Evolutionary conservation across 2,329 filamentous ascomycete species (phyloP).

Genomic region (Thelonectria rubi): DNA sequence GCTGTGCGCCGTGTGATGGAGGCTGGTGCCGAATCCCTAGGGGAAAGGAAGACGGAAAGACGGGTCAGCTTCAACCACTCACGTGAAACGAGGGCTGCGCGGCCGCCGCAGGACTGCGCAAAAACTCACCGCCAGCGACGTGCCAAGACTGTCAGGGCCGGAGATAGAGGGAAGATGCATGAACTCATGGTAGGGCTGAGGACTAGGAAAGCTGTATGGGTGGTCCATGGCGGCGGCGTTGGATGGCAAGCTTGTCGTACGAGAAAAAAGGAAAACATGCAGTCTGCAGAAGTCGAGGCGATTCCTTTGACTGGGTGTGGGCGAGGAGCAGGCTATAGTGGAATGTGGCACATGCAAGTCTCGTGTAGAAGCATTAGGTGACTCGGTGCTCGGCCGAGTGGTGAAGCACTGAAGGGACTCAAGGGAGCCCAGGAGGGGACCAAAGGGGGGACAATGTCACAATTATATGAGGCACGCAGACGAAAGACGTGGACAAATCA

Average conservation of each 20-base stretch:
- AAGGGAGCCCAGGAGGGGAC: too few relatives aligned
- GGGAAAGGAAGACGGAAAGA: conserved; percentile 25
- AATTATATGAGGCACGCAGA: not conserved
- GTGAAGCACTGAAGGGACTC: too few relatives aligned
- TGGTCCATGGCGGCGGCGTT: conserved; percentile 58
- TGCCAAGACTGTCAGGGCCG: conserved; percentile 62
- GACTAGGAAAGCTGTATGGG: conserved; percentile 56
- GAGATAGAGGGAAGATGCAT: conserved; percentile 62
- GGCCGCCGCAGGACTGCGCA: conserved; percentile 29
- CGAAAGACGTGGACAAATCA: not conserved
- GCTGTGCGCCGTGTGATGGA: conserved; percentile 38
- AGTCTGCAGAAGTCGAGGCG: not conserved
- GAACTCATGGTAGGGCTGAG: conserved; percentile 63
- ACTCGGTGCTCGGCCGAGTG: not conserved
- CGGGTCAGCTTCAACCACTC: conserved; percentile 23
- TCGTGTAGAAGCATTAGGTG: conserved; percentile 6
- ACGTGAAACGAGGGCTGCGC: not conserved
- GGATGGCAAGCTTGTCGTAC: not conserved
- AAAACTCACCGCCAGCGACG: conserved; percentile 63
- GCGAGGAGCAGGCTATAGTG: conserved; percentile 1
- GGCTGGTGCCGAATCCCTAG: conserved; percentile 49
- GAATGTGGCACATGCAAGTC: conserved; percentile 10
- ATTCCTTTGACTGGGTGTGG: not conserved
- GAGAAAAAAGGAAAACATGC: conserved; percentile 6
- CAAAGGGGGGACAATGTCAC: too few relatives aligned